These are phyloP conservation scores for Proteromonas lacertae DNA, from an alignment of 352 stramenopile genomes.

Conservation along the genomic window DNA sequence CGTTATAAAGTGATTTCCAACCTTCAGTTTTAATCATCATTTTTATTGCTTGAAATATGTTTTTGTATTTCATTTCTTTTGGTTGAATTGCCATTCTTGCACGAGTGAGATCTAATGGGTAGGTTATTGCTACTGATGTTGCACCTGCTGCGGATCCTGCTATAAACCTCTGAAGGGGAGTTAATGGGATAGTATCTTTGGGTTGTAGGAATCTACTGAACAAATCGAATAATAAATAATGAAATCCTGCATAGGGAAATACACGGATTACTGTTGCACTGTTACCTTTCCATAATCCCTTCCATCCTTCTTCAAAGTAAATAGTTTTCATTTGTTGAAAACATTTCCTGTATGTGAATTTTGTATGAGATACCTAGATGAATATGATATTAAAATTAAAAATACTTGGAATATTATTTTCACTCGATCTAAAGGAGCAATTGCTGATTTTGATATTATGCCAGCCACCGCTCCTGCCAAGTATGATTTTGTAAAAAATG, in stretches of 20 bases:
- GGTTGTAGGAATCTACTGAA: not conserved
- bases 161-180: not conserved
- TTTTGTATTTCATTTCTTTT: not conserved
- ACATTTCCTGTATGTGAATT: not conserved
- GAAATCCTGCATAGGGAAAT: not conserved
- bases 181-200: not conserved
- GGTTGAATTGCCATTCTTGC: not conserved
- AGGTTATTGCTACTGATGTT: not conserved
- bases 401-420: constrained; percentile 2
- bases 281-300: constrained; percentile 2
- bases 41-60: not conserved
- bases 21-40: not conserved
- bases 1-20: not conserved
- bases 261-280: not conserved
- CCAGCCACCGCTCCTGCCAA: constrained; percentile 1
- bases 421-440: not conserved
- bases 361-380: not conserved
- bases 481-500: too few species aligned
- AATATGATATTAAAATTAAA: not conserved
- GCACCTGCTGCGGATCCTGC: not conserved
- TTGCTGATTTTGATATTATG: not conserved
- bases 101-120: not conserved
- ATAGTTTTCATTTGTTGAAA: not conserved
- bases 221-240: not conserved
- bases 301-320: not conserved